Base-by-base conservation (phyloP, 2,329 filamentous ascomycete genomes). In the Xylaria multiplex region DNA sequence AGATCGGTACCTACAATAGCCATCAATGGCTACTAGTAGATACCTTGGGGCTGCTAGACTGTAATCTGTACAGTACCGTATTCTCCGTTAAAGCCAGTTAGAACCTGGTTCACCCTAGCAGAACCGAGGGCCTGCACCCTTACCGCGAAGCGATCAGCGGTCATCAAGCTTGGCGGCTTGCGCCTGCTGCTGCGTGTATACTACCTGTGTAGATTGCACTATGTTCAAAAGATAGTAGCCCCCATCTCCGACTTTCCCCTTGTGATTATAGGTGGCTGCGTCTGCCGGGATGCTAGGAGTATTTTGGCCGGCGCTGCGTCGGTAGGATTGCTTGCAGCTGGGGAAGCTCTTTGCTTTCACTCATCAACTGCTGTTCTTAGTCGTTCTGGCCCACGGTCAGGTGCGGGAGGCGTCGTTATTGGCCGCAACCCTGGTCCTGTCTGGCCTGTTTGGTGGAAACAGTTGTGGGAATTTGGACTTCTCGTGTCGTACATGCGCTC, bases 181-280 rank as follows among this genome's bases (percentile, higher is more conserved):
- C 42, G 53, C 43, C 59, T 61, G 19, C 52, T 42, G 19, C 19
- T 27, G 22, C 11, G 19, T 40, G 35, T 37, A 8, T 13, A 13
- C 35, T 37, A 37, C 24, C 35, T 27, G 5, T 27, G 27, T 27
- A 54, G 52, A 54, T 42, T 16, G 35, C 52, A 27, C 52, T 55
- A 37, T 49, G 66, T 60, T 57, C 59, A 37, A 66, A 59, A 68
- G 48, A 68, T 30, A 57, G 63, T 30, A 42, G 19, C 35, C 3
- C 9, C 16, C 11, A 48, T 57, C 13, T 43, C 60, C 64, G 66
- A 72, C 67, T 70, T 71, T 45, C 69, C 66, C 56, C n/a, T 73
- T 69, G 65, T 56, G 69, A 69, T 54, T 58, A 67, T 66, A 62
- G 61, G 55, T 42, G 45, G 49, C 32, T 53, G 56, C 35, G 45